phyloP scores from a whole-genome alignment of 805 yeast genomes.

The Millerozyma miso region DNA sequence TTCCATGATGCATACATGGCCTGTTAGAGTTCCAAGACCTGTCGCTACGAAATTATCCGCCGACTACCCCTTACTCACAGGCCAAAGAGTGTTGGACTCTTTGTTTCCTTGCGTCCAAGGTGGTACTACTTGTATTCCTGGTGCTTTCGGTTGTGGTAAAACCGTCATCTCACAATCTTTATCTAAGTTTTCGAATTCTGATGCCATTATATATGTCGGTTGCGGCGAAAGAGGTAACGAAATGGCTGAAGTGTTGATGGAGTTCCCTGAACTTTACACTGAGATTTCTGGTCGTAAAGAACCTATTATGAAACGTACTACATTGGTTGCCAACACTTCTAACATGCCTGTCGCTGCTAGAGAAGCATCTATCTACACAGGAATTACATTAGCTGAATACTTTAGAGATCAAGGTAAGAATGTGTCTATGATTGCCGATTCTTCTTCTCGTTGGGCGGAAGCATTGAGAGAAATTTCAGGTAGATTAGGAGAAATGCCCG shows the following conservation, averaged over 20 bases:
- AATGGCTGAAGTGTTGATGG: slow-evolving; percentile 99
- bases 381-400: slow-evolving; percentile 97
- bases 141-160: slow-evolving; percentile 99
- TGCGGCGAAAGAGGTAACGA: slow-evolving; percentile 96
- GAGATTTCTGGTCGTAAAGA: slow-evolving; percentile 91
- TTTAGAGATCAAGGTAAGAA: slow-evolving; percentile 99
- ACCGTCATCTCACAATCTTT: slow-evolving; percentile 97
- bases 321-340: slow-evolving; percentile 96
- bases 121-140: slow-evolving; percentile 99
- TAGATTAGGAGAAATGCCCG: slow-evolving; percentile 99
- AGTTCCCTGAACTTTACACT: slow-evolving; percentile 95
- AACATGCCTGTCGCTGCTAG: slow-evolving; percentile 99
- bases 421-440: slow-evolving; percentile 99
- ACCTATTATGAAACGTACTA: slow-evolving; percentile 99
- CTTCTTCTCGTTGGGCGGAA: slow-evolving; percentile 99
- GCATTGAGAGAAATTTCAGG: slow-evolving; percentile 99
- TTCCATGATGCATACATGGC: slow-evolving; percentile 99
- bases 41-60: slow-evolving; percentile 93
- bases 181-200: slow-evolving; percentile 96
- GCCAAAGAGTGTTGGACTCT: slow-evolving; percentile 98
- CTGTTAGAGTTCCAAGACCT: slow-evolving; percentile 99
- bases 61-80: slow-evolving; percentile 92
- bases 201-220: slow-evolving; percentile 92
- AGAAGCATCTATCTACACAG: slow-evolving; percentile 99
- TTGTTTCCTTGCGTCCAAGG: slow-evolving; percentile 99